Conservation (phyloP, 2,329 filamentous ascomycete genomes). For the Sporothrix variecibatus region DNA sequence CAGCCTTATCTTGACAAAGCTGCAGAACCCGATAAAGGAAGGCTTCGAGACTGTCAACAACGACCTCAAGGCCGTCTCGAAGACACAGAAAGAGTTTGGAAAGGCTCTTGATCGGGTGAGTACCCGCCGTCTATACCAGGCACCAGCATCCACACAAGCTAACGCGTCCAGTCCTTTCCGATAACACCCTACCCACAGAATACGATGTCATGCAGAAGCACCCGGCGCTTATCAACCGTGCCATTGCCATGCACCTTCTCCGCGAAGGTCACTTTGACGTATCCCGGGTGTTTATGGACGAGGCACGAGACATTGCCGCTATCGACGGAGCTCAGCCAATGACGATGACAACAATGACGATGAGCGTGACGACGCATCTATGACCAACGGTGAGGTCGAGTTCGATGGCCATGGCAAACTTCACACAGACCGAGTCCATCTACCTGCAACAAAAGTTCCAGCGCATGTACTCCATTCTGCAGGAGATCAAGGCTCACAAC, state of each 20-base stretch:
- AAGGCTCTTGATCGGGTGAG: conserved; percentile 80
- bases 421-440: conserved; percentile 60
- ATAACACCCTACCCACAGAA: conserved; percentile 70
- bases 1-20: conserved; percentile 73
- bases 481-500: conserved; percentile 72
- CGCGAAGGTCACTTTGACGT: conserved; percentile 92
- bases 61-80: conserved; percentile 80
- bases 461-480: conserved; percentile 87
- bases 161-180: conserved; percentile 41
- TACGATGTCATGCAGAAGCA: conserved; percentile 79
- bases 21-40: conserved; percentile 82
- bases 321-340: conserved; percentile 25
- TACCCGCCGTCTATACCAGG: not conserved
- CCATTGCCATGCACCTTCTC: conserved; percentile 94
- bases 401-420: conserved; percentile 31
- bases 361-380: conserved; percentile 27
- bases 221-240: conserved; percentile 79
- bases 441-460: conserved; percentile 79
- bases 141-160: conserved; percentile 15
- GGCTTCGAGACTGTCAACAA: conserved; percentile 79
- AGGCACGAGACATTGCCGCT: conserved; percentile 50
- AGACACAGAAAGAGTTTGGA: conserved; percentile 77
- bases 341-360: not conserved
- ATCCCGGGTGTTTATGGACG: conserved; percentile 79
- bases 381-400: conserved; percentile 36